Evolutionary conservation across 2,329 filamentous ascomycete species (phyloP).

Genomic region (Microdochium bolleyi): DNA sequence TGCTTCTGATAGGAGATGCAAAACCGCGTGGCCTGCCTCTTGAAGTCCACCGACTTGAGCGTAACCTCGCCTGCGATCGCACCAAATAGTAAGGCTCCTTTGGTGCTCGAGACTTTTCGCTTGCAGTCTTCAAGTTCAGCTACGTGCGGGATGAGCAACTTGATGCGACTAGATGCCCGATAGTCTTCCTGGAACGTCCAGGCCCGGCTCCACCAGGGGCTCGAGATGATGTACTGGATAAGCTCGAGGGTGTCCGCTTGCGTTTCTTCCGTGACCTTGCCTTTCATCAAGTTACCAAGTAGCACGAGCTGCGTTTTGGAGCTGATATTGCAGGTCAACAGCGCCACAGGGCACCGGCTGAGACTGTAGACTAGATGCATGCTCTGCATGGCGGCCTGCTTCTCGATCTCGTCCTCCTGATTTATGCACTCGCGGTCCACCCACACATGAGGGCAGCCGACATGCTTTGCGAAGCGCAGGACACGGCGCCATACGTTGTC

Average conservation of each 20-base stretch:
- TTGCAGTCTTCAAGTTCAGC: slow-evolving; percentile 13
- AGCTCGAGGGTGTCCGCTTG: slow-evolving; percentile 12
- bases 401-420: slow-evolving; percentile 13
- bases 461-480: slow-evolving; percentile 13
- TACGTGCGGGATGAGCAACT: slow-evolving; percentile 16
- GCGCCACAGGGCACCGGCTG: slow-evolving; percentile 14
- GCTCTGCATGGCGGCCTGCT: slow-evolving; percentile 18
- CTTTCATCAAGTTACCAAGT: slow-evolving; percentile 12
- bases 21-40: slow-evolving; percentile 13
- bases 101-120: slow-evolving; percentile 6
- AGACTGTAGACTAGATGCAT: slow-evolving; percentile 20
- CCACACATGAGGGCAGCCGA: slow-evolving; percentile 17
- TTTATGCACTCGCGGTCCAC: slow-evolving; percentile 19
- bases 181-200: slow-evolving; percentile 22
- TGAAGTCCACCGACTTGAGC: slow-evolving; percentile 16
- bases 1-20: slow-evolving; percentile 14
- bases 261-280: slow-evolving; percentile 10
- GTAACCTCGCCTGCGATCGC: slow-evolving; percentile 14
- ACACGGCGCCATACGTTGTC: slow-evolving; percentile 15
- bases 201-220: slow-evolving; percentile 18
- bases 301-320: slow-evolving; percentile 14
- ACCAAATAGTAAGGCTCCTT: slow-evolving; percentile 9
- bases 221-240: slow-evolving; percentile 15
- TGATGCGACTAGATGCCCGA: slow-evolving; percentile 16
- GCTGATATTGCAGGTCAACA: slow-evolving; percentile 15